These are phyloP conservation scores for Rickenella mellea DNA, from an alignment of 768 basidiomycete genomes.

Conservation along the genomic window DNA sequence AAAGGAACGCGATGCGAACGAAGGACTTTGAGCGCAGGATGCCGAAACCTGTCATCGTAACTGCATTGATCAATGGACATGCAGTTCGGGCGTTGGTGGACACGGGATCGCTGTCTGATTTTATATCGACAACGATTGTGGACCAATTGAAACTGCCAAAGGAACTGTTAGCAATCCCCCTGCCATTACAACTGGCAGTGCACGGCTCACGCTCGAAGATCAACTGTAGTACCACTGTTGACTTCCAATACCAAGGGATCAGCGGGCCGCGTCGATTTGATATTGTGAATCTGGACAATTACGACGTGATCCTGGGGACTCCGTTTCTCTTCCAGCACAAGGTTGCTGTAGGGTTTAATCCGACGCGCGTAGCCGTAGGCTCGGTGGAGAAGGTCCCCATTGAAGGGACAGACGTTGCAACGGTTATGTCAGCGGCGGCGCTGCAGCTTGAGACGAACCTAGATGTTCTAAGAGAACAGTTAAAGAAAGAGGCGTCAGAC, in stretches of 20 bases:
- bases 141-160: slow-evolving; percentile 25
- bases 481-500: slow-evolving; percentile 10
- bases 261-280: slow-evolving; percentile 22
- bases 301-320: slow-evolving; percentile 31
- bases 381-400: slow-evolving; percentile 6
- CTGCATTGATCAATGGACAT: slow-evolving; percentile 22
- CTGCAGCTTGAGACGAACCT: slow-evolving; percentile 9
- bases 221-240: slow-evolving; percentile 16
- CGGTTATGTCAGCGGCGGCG: slow-evolving; percentile 9
- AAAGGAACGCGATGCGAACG: slow-evolving; percentile 8
- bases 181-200: slow-evolving; percentile 29
- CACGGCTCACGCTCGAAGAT: slow-evolving; percentile 32
- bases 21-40: slow-evolving; percentile 11
- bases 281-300: slow-evolving; percentile 26
- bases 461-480: slow-evolving; percentile 3
- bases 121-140: slow-evolving; percentile 26
- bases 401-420: slow-evolving; percentile 5
- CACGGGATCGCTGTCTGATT: slow-evolving; percentile 30
- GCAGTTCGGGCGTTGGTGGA: slow-evolving; percentile 25
- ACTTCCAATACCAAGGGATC: slow-evolving; percentile 26
- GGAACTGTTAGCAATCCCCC: slow-evolving; percentile 18
- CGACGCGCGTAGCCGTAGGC: slow-evolving; percentile 11
- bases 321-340: slow-evolving; percentile 27
- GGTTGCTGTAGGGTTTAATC: slow-evolving; percentile 20
- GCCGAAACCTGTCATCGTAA: slow-evolving; percentile 24